Evolutionary conservation across 106 monocot species (phyloP).

Genomic region (Alisma plantagoaquatica): DNA sequence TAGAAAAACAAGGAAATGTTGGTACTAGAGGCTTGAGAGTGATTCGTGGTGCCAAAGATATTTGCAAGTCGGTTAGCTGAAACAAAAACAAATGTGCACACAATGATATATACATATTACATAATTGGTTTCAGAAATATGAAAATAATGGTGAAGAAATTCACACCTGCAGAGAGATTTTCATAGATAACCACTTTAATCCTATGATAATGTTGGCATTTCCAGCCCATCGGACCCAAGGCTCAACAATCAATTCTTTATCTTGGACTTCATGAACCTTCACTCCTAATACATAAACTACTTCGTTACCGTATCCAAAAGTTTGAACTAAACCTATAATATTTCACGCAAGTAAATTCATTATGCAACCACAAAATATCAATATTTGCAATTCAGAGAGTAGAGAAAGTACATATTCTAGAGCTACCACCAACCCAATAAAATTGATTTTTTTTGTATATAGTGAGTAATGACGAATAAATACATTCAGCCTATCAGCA

Average conservation of each 20-base stretch:
- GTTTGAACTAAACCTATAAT: no score
- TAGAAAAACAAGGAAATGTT: conserved; percentile 16
- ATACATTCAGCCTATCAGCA: no score
- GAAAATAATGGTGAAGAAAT: neutral
- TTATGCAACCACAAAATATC: no score
- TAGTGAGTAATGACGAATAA: no score
- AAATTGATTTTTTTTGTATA: no score
- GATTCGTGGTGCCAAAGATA: conserved; percentile 5
- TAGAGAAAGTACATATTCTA: no score
- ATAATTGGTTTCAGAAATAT: no score
- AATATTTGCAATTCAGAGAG: no score
- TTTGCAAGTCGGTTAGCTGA: conserved; percentile 9
- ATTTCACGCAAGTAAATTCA: no score
- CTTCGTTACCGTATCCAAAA: no score
- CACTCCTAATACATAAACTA: conserved; percentile 55
- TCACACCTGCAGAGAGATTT: conserved; percentile 54
- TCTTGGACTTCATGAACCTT: conserved; percentile 75
- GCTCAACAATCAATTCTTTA: conserved; percentile 63
- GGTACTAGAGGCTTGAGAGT: conserved; percentile 18
- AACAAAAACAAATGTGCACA: neutral
- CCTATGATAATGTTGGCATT: conserved; percentile 45
- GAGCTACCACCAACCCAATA: no score
- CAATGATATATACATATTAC: no score
- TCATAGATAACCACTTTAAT: conserved; percentile 35
- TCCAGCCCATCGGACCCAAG: conserved; percentile 67